Evolutionary conservation across 106 monocot species (phyloP).

Genomic region (Dendrobium huoshanense): DNA sequence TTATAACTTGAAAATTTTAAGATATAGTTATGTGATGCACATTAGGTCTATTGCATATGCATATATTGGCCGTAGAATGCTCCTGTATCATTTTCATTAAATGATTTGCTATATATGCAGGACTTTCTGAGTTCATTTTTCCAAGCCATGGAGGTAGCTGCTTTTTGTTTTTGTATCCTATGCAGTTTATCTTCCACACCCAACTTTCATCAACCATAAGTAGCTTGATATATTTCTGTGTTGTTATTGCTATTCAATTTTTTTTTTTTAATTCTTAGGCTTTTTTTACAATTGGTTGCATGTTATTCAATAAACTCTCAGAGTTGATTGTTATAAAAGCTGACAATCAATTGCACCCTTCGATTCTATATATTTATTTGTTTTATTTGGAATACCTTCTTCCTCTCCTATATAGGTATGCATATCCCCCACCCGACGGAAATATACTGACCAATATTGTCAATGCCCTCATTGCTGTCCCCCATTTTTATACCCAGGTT

Average conservation of each 20-base stretch:
- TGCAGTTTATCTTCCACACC: neutral
- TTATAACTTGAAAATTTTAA: too few relatives aligned
- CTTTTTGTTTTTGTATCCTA: neutral
- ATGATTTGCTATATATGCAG: too few relatives aligned
- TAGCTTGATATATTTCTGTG: neutral
- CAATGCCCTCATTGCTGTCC: conserved; percentile 89
- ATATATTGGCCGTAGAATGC: neutral
- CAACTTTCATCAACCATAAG: neutral
- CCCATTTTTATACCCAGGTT: conserved; percentile 98
- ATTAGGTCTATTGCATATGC: neutral
- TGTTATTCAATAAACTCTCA: neutral
- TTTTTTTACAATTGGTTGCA: neutral
- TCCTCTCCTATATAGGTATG: conserved; percentile 46
- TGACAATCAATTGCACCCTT: neutral
- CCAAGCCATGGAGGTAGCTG: too few relatives aligned
- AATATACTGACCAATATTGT: conserved; percentile 96
- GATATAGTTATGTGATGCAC: neutral
- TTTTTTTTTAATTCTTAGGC: neutral
- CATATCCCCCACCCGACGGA: conserved; percentile 91
- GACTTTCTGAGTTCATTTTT: too few relatives aligned
- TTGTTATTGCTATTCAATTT: neutral
- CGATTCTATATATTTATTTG: neutral
- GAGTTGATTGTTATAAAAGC: neutral
- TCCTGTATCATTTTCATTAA: neutral
- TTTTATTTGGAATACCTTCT: neutral